Percentiles rank a stretch among this genome's conserved stretches.
Evolutionary conservation across 2,329 filamentous ascomycete species (phyloP).

Genomic region (Ceratocystis variospora): DNA sequence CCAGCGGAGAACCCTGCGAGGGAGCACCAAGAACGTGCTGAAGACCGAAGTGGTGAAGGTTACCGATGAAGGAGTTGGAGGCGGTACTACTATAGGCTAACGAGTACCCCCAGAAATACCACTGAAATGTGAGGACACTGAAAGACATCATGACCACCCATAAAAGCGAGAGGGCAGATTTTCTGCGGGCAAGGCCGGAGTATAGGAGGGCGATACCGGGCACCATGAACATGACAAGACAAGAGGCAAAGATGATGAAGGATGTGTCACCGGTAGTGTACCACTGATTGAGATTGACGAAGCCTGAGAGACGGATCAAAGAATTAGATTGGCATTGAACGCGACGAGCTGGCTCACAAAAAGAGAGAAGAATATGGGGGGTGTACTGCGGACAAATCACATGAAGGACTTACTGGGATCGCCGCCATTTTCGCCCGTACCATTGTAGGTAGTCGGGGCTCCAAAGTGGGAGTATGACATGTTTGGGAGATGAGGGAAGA

Average conservation of each 20-base stretch:
- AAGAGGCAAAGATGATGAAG: conserved; percentile 78
- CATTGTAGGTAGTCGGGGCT: conserved; percentile 47
- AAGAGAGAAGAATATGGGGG: too few relatives aligned
- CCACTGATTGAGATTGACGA: conserved; percentile 90
- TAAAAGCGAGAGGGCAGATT: conserved; percentile 92
- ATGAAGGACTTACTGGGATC: conserved; percentile 38
- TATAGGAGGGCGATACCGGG: conserved; percentile 96
- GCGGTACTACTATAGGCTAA: conserved; percentile 74
- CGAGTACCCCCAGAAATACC: conserved; percentile 99
- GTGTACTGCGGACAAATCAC: conserved; percentile 5
- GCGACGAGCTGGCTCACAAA: neutral
- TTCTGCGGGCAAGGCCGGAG: conserved; percentile 90
- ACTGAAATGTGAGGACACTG: conserved; percentile 88
- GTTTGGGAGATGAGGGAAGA: conserved; percentile 15
- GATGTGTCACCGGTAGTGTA: conserved; percentile 83
- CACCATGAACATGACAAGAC: conserved; percentile 93
- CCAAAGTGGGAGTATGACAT: conserved; percentile 51
- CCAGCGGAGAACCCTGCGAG: conserved; percentile 76
- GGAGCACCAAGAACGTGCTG: conserved; percentile 69
- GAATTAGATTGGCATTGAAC: neutral
- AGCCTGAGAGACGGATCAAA: conserved; percentile 37
- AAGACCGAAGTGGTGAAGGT: conserved; percentile 79
- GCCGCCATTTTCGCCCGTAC: conserved; percentile 53
- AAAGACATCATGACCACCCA: conserved; percentile 94
- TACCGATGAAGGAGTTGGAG: conserved; percentile 81